Conservation (phyloP, 805 yeast species). For the Dipodascus albidus region DNA sequence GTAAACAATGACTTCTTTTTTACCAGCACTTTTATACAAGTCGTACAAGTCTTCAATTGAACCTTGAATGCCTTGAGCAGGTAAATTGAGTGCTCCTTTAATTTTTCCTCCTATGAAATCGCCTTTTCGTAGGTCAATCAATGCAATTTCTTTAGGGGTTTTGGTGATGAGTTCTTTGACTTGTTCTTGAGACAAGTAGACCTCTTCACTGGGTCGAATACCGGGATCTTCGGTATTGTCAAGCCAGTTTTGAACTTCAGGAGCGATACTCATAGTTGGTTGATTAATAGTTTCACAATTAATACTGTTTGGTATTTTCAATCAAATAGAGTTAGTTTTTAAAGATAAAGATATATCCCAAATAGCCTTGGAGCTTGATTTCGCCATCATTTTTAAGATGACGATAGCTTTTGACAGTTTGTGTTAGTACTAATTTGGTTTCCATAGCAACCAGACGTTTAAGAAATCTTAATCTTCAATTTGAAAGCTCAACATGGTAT, state of each 20-base stretch:
- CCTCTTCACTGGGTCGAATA: not conserved
- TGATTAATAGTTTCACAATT: too few relatives aligned
- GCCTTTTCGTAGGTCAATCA: conserved; percentile 16
- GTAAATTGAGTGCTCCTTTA: conserved; percentile 16
- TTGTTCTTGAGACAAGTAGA: conserved; percentile 10
- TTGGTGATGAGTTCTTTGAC: conserved; percentile 10
- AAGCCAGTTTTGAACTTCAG: not conserved
- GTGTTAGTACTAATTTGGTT: too few relatives aligned
- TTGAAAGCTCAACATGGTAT: too few relatives aligned
- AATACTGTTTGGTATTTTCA: too few relatives aligned
- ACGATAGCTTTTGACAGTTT: too few relatives aligned
- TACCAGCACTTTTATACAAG: conserved; percentile 13
- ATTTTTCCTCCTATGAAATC: conserved; percentile 18
- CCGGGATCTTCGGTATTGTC: not conserved
- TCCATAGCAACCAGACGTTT: too few relatives aligned
- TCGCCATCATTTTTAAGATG: too few relatives aligned
- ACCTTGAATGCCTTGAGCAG: conserved; percentile 13
- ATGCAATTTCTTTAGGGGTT: conserved; percentile 9
- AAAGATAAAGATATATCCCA: too few relatives aligned
- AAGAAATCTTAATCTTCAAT: too few relatives aligned
- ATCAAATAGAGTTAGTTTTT: too few relatives aligned
- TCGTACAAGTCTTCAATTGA: conserved; percentile 12
- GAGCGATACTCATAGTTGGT: conserved; percentile 1
- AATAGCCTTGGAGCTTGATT: too few relatives aligned
- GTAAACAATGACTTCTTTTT: conserved; percentile 13